These are phyloP conservation scores for Neurospora sp. DNA, from an alignment of 495 filamentous ascomycete genomes.

Conservation along the genomic window DNA sequence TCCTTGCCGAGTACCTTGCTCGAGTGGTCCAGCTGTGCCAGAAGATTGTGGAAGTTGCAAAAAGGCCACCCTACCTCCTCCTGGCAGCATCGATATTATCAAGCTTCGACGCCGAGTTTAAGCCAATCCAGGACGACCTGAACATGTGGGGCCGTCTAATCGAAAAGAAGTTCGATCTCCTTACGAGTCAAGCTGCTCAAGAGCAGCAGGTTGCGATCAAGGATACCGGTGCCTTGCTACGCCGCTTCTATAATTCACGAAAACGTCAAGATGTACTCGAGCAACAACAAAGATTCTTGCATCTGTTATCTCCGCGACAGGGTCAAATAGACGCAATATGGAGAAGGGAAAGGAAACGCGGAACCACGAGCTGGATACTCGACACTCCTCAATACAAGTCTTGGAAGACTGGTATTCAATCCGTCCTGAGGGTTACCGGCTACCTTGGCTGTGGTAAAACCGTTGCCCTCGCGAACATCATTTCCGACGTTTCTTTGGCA, in stretches of 20 bases:
- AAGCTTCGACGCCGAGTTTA: too few species aligned
- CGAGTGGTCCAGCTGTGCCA: not conserved
- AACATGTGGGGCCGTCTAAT: too few species aligned
- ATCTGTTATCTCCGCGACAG: not conserved
- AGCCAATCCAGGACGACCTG: too few species aligned
- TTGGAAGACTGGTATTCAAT: not conserved
- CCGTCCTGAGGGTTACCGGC: not conserved
- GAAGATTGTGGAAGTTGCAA: not conserved
- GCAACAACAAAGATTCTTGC: not conserved
- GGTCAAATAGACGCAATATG: not conserved
- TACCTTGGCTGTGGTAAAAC: conserved; percentile 2
- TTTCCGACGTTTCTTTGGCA: not conserved
- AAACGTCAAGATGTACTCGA: not conserved
- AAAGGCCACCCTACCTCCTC: not conserved
- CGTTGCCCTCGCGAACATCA: not conserved
- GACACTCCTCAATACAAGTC: not conserved
- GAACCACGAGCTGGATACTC: not conserved
- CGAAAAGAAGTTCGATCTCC: too few species aligned
- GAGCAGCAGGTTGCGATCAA: too few species aligned
- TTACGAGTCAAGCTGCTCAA: too few species aligned
- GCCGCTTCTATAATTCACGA: not conserved
- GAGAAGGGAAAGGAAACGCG: conserved; percentile 1
- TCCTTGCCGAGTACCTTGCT: conserved; percentile 2
- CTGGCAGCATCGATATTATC: too few species aligned
- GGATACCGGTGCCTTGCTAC: too few species aligned